A percentile compares a stretch with the other conserved stretches of the same genome.
Evolutionary conservation across 2,329 filamentous ascomycete genomes (phyloP).

Genomic region (Calonectria crousiana): DNA sequence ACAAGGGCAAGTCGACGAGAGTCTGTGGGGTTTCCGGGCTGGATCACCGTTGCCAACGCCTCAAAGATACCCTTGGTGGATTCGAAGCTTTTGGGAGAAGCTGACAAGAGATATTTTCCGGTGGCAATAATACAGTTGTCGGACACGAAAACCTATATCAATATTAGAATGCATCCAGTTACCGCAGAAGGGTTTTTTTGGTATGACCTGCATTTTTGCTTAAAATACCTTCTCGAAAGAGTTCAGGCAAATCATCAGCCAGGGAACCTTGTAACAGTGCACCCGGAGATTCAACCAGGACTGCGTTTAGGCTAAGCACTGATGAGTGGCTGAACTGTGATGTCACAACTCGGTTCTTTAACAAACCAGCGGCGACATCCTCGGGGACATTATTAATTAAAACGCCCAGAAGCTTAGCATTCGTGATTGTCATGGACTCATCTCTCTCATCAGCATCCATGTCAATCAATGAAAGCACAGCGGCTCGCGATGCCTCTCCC

Average conservation of each 20-base stretch:
- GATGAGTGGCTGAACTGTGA: constrained; percentile 82
- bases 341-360: constrained; percentile 83
- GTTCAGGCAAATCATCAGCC: constrained; percentile 79
- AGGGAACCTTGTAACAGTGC: constrained; percentile 75
- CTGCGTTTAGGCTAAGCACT: constrained; percentile 87
- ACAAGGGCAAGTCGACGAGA: constrained; percentile 89
- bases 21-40: constrained; percentile 83
- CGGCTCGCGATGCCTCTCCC: constrained; percentile 87
- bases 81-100: constrained; percentile 78
- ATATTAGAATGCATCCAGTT: not conserved
- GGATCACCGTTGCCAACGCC: constrained; percentile 78
- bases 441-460: constrained; percentile 82
- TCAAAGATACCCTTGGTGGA: constrained; percentile 84
- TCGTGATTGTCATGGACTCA: constrained; percentile 85
- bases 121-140: constrained; percentile 91
- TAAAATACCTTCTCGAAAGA: constrained; percentile 83
- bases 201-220: constrained; percentile 76
- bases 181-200: not conserved
- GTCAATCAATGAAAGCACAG: constrained; percentile 92
- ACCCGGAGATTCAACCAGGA: constrained; percentile 83
- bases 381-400: constrained; percentile 87
- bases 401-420: constrained; percentile 89
- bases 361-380: constrained; percentile 71
- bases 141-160: constrained; percentile 78
- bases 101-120: constrained; percentile 86